Evolutionary conservation across 2,329 filamentous ascomycete genomes (phyloP), one percentile per base, ranked within the genome.

Genomic region (Neofusicoccum parvum): DNA sequence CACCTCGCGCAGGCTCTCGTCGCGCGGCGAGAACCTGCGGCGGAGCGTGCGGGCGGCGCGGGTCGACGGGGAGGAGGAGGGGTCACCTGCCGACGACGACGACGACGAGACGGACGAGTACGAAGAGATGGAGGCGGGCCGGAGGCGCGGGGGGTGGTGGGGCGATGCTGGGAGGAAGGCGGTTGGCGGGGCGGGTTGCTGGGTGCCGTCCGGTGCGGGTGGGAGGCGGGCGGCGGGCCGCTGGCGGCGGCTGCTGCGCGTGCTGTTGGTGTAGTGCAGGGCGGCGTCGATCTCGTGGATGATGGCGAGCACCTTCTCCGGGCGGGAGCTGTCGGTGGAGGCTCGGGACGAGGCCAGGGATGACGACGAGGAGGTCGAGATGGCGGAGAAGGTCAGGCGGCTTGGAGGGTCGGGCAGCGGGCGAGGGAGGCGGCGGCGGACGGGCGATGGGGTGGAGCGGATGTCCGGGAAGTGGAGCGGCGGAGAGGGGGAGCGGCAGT

Each of bases 1-100:
- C 20, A 79, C 59, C 34, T 70, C 70, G 34, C 76, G 72, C 50
- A 79, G 62, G 0, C 70, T 74, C 37, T 75, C 73, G 39, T 68
- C 62, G 64, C 69, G 72, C 2, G 75, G 75, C 6, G 69, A 69
- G 39, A 62, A 51, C 39, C 68, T 72, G 14, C 69, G 68, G 41
- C 70, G 69, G 20, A 74, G 66, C 12, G 66, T 68, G 36, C 69
- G 70, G 41, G 39, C 9, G 51, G 11, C 15, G 43, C 23, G 6
- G 7, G 11, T 41, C 3, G 48, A 5, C 32, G 62, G 39, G 34
- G 51, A 49, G 15, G 51, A 49, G 15, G 41, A 59, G 23, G 23
- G 23, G 23, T 23, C 23, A 3, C 23, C 23, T 23, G 20, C 20
- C 20, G 20, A 23, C 20, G 69, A 45, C 53, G 66, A 20, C 65